Evolutionary conservation across 306 rosid genomes (phyloP), one percentile per base, ranked within the genome.

Genomic region (Castanea mollissima): DNA sequence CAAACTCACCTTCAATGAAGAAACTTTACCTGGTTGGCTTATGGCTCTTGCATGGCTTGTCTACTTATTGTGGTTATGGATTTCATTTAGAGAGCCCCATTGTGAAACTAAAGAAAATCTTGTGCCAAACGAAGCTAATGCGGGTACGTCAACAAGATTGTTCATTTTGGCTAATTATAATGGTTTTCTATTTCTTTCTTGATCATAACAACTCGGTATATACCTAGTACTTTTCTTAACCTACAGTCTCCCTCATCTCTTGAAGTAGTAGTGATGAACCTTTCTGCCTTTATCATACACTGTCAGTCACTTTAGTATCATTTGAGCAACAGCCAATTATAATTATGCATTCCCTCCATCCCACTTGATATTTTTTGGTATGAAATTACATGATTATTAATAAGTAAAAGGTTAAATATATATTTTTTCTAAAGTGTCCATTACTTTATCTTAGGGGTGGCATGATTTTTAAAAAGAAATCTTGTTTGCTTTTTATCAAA

Each of bases 11-110:
- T 87, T 87, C 79, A 87, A 87, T 60, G 85, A 82, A 76, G 81
- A 76, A n/a, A 87, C 90, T 46, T 82, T 87, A 71, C 90, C 90
- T 10, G 90, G 90, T 56, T 87, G 90, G 90, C 13, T 73, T 69
- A 84, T 87, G 90, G 86, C 88, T 79, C 70, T 84, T 25, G 90
- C 86, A 4, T 87, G 90, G 90, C 80, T 87, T 21, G 15, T 87
- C 52, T 84, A 84, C 73, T 78, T 87, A 68, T 1, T 82, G 51
- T 84, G 90, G 86, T 38, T 87, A 57, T 84, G 75, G 62, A 76
- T 76, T 74, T 87, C 83, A 49, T 87, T 87, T 41, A 74, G 59
- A 71, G 90, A 87, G 76, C 90, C 90, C 77, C 55, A 59, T 64
- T 79, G 2, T 35, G 74, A 29, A 29, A 32, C 69, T 64, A 20